Conservation (phyloP, 768 basidiomycete species). For the Termitomyces bulborhizus region DNA sequence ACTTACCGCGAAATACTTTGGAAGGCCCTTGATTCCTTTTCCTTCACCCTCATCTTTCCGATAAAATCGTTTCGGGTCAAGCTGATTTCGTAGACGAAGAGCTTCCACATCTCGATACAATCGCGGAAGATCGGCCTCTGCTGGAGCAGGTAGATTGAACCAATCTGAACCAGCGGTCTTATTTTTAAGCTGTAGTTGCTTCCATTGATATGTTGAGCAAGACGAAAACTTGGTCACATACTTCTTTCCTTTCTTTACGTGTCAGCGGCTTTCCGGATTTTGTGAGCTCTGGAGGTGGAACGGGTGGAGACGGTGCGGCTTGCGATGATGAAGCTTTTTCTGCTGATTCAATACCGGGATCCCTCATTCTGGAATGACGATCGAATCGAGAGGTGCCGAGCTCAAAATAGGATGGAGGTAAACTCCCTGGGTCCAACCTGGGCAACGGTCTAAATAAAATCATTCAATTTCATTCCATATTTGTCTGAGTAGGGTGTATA, state of each 20-base stretch:
- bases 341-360: slow-evolving; percentile 54
- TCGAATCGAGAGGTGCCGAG: slow-evolving; percentile 37
- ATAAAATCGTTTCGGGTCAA: slow-evolving; percentile 92
- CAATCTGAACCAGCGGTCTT: slow-evolving; percentile 75
- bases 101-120: slow-evolving; percentile 85
- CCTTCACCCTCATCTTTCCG: slow-evolving; percentile 82
- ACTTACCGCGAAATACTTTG: slow-evolving; percentile 86
- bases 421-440: slow-evolving; percentile 53
- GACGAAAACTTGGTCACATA: slow-evolving; percentile 21
- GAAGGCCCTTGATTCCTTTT: slow-evolving; percentile 76
- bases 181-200: slow-evolving; percentile 46
- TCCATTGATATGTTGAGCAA: neutral
- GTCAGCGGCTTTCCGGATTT: slow-evolving; percentile 64
- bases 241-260: slow-evolving; percentile 67
- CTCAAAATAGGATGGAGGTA: slow-evolving; percentile 62
- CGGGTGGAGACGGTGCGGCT: slow-evolving; percentile 52
- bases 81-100: slow-evolving; percentile 75
- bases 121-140: slow-evolving; percentile 72
- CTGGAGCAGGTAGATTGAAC: slow-evolving; percentile 85
- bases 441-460: slow-evolving; percentile 47
- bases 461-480: neutral
- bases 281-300: slow-evolving; percentile 52
- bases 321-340: slow-evolving; percentile 45
- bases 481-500: slow-evolving; percentile 1
- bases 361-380: slow-evolving; percentile 42